These are phyloP conservation scores for Candida fluviatilis DNA, from an alignment of 805 yeast species.

Conservation along the genomic window DNA sequence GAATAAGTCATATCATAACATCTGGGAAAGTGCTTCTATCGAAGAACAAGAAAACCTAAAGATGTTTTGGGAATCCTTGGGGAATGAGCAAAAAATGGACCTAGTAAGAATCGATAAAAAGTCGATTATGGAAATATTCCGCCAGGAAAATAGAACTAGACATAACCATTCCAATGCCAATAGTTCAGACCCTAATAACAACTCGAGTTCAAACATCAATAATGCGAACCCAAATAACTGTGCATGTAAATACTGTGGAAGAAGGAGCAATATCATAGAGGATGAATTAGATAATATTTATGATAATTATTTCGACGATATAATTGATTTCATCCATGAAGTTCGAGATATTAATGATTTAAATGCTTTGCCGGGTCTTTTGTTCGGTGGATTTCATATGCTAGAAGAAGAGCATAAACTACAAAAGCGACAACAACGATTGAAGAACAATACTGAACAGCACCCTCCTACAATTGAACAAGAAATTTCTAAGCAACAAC, in stretches of 20 bases:
- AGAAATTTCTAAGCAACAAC: neutral
- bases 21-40: slow-evolving; percentile 45
- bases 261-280: slow-evolving; percentile 66
- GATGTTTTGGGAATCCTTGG: slow-evolving; percentile 63
- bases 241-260: slow-evolving; percentile 74
- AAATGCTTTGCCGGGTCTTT: slow-evolving; percentile 30
- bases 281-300: slow-evolving; percentile 73
- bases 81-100: slow-evolving; percentile 54
- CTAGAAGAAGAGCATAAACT: slow-evolving; percentile 29
- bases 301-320: slow-evolving; percentile 57
- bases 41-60: slow-evolving; percentile 52
- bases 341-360: slow-evolving; percentile 34
- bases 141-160: slow-evolving; percentile 30
- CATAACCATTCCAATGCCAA: slow-evolving; percentile 3
- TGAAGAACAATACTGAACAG: slow-evolving; percentile 9
- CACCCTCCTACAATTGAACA: slow-evolving; percentile 1
- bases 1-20: slow-evolving; percentile 14
- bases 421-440: slow-evolving; percentile 21
- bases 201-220: slow-evolving; percentile 7
- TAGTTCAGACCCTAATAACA: neutral
- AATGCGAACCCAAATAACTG: slow-evolving; percentile 32
- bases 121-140: slow-evolving; percentile 62
- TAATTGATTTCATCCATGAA: slow-evolving; percentile 34
- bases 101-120: slow-evolving; percentile 65
- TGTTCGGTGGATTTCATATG: slow-evolving; percentile 35